These are phyloP conservation scores for Umbellularia californica DNA, from an alignment of 164 flowering plant genomes.

Conservation along the genomic window DNA sequence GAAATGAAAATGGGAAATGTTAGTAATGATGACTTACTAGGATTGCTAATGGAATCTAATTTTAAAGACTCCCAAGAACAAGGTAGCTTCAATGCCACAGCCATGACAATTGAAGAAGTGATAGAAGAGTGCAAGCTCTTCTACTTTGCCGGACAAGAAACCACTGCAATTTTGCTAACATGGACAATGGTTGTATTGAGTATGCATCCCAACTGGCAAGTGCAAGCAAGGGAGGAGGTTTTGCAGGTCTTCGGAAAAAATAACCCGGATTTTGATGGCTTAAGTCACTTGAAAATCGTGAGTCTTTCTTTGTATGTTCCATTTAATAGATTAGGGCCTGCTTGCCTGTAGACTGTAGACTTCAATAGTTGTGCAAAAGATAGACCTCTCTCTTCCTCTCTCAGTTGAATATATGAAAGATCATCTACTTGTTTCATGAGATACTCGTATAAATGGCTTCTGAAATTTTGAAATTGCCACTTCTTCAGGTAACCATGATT, in stretches of 20 bases:
- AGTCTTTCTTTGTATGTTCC: not conserved
- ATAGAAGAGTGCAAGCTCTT: slow-evolving; percentile 17
- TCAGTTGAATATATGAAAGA: not conserved
- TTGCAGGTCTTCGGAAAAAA: slow-evolving; percentile 10
- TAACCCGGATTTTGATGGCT: slow-evolving; percentile 4
- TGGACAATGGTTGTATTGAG: slow-evolving; percentile 13
- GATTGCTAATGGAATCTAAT: slow-evolving; percentile 13
- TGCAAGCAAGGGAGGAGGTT: slow-evolving; percentile 15
- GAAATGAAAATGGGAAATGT: slow-evolving; percentile 10
- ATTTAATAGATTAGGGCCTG: not conserved
- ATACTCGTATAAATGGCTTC: not conserved
- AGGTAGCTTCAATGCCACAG: not conserved
- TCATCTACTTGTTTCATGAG: not conserved
- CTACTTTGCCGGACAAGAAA: slow-evolving; percentile 22
- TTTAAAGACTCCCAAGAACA: not conserved
- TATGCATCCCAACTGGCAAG: slow-evolving; percentile 18
- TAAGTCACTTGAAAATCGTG: slow-evolving; percentile 12
- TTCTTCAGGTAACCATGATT: slow-evolving; percentile 22
- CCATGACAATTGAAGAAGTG: slow-evolving; percentile 15
- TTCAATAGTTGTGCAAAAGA: too few species aligned
- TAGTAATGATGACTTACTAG: slow-evolving; percentile 10
- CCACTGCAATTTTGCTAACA: slow-evolving; percentile 11
- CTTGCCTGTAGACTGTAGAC: too few species aligned
- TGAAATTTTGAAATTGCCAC: not conserved
- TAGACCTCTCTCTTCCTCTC: not conserved